Conservation (phyloP, 768 basidiomycete genomes). For the Kwoniella mangroviensis region DNA sequence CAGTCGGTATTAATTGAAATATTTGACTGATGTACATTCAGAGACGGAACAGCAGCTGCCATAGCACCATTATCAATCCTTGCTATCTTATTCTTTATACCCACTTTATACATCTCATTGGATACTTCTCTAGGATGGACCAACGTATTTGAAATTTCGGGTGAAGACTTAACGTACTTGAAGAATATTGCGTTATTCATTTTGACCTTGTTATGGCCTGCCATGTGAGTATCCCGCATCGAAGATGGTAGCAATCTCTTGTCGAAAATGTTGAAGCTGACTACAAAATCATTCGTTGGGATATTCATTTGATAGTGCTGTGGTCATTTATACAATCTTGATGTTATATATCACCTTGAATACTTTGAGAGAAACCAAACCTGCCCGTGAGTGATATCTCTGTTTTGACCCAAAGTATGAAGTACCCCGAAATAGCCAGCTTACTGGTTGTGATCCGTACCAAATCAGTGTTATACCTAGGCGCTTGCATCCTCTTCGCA, state of each 20-base stretch:
- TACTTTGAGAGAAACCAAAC: conserved; percentile 76
- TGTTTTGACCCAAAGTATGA: no score
- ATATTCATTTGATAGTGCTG: conserved; percentile 61
- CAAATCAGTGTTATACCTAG: conserved; percentile 67
- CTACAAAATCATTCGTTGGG: no score
- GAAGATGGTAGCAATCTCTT: no score
- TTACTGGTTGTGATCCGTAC: not conserved
- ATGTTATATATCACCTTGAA: conserved; percentile 81
- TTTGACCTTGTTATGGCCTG: conserved; percentile 79
- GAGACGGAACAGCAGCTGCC: conserved; percentile 50
- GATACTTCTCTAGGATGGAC: conserved; percentile 78
- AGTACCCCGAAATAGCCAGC: no score
- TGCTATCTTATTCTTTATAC: conserved; percentile 73
- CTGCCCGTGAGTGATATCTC: conserved; percentile 63
- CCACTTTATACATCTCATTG: conserved; percentile 80
- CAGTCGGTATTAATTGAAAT: not conserved
- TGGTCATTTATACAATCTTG: conserved; percentile 70
- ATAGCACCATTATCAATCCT: conserved; percentile 67
- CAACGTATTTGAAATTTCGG: conserved; percentile 64
- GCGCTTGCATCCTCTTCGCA: conserved; percentile 76
- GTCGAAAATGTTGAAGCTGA: no score
- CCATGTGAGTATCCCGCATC: conserved; percentile 62
- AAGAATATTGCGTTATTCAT: conserved; percentile 78
- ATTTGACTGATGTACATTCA: conserved; percentile 14
- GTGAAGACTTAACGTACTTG: conserved; percentile 65